phyloP scores from a whole-genome alignment of 139 green algal genomes.

The Picocystis salinarum region DNA sequence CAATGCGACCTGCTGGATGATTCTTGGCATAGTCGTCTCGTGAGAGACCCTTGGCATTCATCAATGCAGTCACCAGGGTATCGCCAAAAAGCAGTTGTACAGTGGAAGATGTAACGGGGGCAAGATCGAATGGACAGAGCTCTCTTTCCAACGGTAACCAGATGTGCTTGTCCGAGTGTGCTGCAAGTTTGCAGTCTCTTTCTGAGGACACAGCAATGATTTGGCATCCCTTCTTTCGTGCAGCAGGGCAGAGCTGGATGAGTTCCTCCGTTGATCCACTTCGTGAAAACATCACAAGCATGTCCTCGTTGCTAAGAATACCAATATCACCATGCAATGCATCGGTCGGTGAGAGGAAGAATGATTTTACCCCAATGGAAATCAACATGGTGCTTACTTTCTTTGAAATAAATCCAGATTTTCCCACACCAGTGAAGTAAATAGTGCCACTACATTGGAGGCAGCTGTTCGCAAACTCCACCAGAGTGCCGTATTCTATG shows the following conservation, averaged over 20 bases:
- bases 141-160: constrained; percentile 32
- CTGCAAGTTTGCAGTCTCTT: constrained; percentile 20
- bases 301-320: constrained; percentile 22
- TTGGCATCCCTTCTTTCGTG: neutral
- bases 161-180: constrained; percentile 24
- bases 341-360: constrained; percentile 35
- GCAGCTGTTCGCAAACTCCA: no score
- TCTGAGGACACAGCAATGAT: neutral
- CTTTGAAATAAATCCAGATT: constrained; percentile 45
- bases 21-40: constrained; percentile 38
- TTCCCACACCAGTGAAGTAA: constrained; percentile 42
- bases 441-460: constrained; percentile 27
- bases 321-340: constrained; percentile 44
- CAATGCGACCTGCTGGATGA: constrained; percentile 35
- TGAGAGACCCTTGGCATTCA: constrained; percentile 37
- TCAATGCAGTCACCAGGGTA: constrained; percentile 40
- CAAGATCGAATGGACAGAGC: constrained; percentile 44
- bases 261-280: constrained; percentile 35
- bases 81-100: constrained; percentile 47
- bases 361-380: constrained; percentile 39
- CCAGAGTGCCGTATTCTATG: no score
- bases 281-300: constrained; percentile 41
- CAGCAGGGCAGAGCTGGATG: constrained; percentile 14
- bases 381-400: constrained; percentile 44
- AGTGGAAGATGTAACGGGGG: constrained; percentile 33